Conservation (phyloP, 2,329 filamentous ascomycete species). For the Fusarium floridanum region DNA sequence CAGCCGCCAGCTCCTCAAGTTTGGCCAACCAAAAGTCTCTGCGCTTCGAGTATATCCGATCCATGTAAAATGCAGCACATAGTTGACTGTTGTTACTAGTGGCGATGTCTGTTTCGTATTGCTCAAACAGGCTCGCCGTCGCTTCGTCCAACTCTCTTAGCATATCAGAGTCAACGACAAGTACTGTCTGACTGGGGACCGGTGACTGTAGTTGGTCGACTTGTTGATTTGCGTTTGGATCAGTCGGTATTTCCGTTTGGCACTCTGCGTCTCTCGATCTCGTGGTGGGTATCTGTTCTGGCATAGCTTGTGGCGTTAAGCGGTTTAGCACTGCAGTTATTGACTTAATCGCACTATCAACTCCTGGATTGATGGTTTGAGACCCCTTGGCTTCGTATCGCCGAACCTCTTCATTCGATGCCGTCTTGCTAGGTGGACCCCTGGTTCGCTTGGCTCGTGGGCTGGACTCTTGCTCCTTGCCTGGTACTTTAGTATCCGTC, state of each 20-base stretch:
- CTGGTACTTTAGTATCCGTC: background rate
- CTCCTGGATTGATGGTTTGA: background rate
- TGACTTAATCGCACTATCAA: background rate
- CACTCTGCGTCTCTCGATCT: constrained; percentile 21
- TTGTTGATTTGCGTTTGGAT: background rate
- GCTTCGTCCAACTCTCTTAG: constrained; percentile 44
- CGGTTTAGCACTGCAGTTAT: background rate
- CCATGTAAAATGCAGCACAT: constrained; percentile 50
- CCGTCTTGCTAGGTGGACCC: background rate
- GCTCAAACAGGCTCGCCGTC: constrained; percentile 48
- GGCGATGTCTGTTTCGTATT: constrained; percentile 50
- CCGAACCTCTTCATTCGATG: background rate
- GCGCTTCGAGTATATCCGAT: constrained; percentile 43
- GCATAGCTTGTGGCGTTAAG: background rate
- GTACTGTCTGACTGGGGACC: constrained; percentile 20
- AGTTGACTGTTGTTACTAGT: constrained; percentile 35
- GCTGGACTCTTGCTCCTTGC: background rate
- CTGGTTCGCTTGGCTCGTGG: background rate
- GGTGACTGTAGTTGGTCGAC: background rate
- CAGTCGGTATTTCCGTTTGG: constrained; percentile 11
- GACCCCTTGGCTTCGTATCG: background rate
- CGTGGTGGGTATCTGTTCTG: background rate
- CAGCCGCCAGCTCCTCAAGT: constrained; percentile 25
- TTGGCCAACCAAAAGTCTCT: constrained; percentile 49
- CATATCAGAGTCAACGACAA: constrained; percentile 42